Percentiles rank a stretch among this genome's conserved stretches.
phyloP scores from a whole-genome alignment of 2,329 filamentous ascomycete genomes.

The Apiospora hydei region DNA sequence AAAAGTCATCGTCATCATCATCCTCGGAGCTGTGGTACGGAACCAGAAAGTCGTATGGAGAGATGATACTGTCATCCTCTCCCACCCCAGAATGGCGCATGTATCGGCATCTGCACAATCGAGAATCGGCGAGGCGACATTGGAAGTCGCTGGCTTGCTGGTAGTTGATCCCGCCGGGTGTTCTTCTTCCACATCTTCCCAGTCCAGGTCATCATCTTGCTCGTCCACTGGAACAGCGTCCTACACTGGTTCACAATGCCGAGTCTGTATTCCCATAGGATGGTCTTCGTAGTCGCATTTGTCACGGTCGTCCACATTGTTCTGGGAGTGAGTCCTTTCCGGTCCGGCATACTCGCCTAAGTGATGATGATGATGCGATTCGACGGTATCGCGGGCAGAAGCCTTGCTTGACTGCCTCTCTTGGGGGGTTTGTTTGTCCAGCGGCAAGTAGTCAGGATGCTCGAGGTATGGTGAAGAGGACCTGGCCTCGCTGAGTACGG shows the following conservation, averaged over 20 bases:
- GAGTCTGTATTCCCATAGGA: slow-evolving; percentile 40
- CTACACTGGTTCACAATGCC: slow-evolving; percentile 32
- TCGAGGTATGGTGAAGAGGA: slow-evolving; percentile 53
- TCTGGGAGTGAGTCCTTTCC: slow-evolving; percentile 32
- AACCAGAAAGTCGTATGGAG: slow-evolving; percentile 45
- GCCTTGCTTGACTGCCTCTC: slow-evolving; percentile 44
- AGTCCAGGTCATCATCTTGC: slow-evolving; percentile 35
- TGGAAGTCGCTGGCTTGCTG: slow-evolving; percentile 2
- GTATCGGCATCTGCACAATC: slow-evolving; percentile 29
- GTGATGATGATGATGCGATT: slow-evolving; percentile 55
- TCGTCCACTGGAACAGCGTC: neutral
- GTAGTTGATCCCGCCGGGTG: slow-evolving; percentile 15
- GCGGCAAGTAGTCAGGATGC: slow-evolving; percentile 43
- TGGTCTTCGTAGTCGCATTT: slow-evolving; percentile 26
- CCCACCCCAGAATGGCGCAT: slow-evolving; percentile 7
- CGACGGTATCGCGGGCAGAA: slow-evolving; percentile 37
- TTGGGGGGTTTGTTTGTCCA: slow-evolving; percentile 32
- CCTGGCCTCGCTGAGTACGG: slow-evolving; percentile 43
- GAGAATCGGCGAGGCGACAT: neutral
- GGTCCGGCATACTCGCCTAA: slow-evolving; percentile 53
- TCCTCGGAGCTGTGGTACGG: slow-evolving; percentile 59
- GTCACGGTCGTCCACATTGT: slow-evolving; percentile 26
- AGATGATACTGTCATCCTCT: slow-evolving; percentile 38
- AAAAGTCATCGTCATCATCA: slow-evolving; percentile 62
- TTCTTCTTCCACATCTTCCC: slow-evolving; percentile 27